Percentiles rank a stretch among this genome's conserved stretches.
phyloP scores from a whole-genome alignment of 805 yeast species.

The Suhomyces xylopsoci region DNA sequence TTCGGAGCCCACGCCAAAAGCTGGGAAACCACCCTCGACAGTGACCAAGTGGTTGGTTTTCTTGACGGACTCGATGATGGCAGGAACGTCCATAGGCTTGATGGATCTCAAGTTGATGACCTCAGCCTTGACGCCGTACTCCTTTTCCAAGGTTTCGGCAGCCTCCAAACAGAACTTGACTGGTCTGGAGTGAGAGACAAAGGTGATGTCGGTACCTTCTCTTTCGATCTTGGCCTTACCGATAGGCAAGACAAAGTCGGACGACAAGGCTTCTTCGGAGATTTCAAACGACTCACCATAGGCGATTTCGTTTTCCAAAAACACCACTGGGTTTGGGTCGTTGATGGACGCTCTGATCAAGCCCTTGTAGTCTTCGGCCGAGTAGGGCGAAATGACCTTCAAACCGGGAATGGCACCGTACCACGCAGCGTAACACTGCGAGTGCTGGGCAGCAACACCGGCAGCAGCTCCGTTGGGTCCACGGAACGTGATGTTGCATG shows the following conservation, averaged over 20 bases:
- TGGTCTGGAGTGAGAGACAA: slow-evolving; percentile 90
- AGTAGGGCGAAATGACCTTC: slow-evolving; percentile 92
- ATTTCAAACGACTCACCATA: slow-evolving; percentile 91
- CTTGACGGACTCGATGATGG: slow-evolving; percentile 84
- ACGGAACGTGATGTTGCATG: slow-evolving; percentile 95
- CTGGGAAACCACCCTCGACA: slow-evolving; percentile 97
- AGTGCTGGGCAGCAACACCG: slow-evolving; percentile 99
- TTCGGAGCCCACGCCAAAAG: slow-evolving; percentile 98
- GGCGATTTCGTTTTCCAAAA: slow-evolving; percentile 92
- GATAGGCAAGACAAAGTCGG: slow-evolving; percentile 89
- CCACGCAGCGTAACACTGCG: slow-evolving; percentile 97
- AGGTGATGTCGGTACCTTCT: slow-evolving; percentile 86
- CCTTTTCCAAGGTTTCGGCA: slow-evolving; percentile 79
- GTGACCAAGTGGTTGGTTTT: slow-evolving; percentile 96
- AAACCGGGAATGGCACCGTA: slow-evolving; percentile 97
- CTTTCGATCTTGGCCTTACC: slow-evolving; percentile 95
- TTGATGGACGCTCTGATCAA: slow-evolving; percentile 93
- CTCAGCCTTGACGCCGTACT: slow-evolving; percentile 87
- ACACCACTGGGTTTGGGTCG: slow-evolving; percentile 97
- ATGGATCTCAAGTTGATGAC: slow-evolving; percentile 94
- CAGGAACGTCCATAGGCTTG: slow-evolving; percentile 90
- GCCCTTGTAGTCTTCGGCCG: slow-evolving; percentile 95
- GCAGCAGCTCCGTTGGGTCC: slow-evolving; percentile 99
- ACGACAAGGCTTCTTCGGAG: slow-evolving; percentile 80
- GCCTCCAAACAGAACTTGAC: slow-evolving; percentile 84